Conservation (phyloP, 129 eudicot genomes). For the carrot (Daucus carota) region DH1_v3.0 NC_030381.2:56093501-56094000, state of each 20-base stretch:
- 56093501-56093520: constrained; percentile 3
- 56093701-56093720: too few species aligned
- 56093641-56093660: background rate
- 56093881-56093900: background rate
- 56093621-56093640: constrained; percentile 3
- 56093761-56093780: too few species aligned
- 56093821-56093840: background rate
- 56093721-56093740: too few species aligned
- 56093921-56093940: background rate
- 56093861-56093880: background rate
- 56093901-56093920: background rate
- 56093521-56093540: constrained; percentile 8
- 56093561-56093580: background rate
- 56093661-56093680: background rate
- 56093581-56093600: constrained; percentile 1
- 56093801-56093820: background rate
- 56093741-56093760: too few species aligned
- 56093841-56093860: background rate
- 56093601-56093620: constrained; percentile 9
- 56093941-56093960: constrained; percentile 10
- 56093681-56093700: background rate
- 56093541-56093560: constrained; percentile 3
- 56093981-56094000: background rate
- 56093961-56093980: background rate
- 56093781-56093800: too few species aligned